phyloP scores from a whole-genome alignment of 352 stramenopile species.

The Stramenopiles sp. region DNA sequence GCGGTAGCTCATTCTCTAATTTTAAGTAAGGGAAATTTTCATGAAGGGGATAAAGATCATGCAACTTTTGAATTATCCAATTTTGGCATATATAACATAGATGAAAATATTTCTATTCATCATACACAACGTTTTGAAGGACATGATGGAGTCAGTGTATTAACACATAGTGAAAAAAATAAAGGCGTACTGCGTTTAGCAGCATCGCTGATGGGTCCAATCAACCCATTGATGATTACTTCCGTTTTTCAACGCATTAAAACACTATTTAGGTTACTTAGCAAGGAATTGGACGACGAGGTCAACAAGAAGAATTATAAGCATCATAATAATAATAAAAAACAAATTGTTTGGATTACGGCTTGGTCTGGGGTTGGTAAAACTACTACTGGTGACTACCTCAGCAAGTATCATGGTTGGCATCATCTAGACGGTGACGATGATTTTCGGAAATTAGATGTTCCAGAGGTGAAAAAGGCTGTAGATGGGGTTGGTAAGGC shows the following conservation, averaged over 20 bases:
- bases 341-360: neutral
- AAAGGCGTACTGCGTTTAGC: constrained; percentile 8
- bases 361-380: neutral
- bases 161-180: constrained; percentile 13
- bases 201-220: constrained; percentile 12
- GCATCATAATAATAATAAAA: neutral
- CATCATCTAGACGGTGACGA: neutral
- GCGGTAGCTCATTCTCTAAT: constrained; percentile 3
- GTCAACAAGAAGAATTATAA: neutral
- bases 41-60: constrained; percentile 8
- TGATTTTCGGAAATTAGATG: neutral
- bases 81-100: constrained; percentile 13
- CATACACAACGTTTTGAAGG: constrained; percentile 12
- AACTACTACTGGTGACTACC: neutral
- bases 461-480: neutral
- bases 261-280: constrained; percentile 5
- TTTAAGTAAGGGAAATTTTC: constrained; percentile 12
- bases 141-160: constrained; percentile 11
- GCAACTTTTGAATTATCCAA: constrained; percentile 13
- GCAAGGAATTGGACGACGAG: neutral
- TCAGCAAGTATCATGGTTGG: neutral
- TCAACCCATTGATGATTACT: constrained; percentile 10
- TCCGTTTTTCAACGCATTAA: constrained; percentile 7
- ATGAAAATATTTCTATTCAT: constrained; percentile 5
- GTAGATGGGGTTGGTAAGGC: neutral